Evolutionary conservation across 2,329 filamentous ascomycete species (phyloP), one percentile per base, ranked within the genome.

Genomic region (Monosporascus ibericus): DNA sequence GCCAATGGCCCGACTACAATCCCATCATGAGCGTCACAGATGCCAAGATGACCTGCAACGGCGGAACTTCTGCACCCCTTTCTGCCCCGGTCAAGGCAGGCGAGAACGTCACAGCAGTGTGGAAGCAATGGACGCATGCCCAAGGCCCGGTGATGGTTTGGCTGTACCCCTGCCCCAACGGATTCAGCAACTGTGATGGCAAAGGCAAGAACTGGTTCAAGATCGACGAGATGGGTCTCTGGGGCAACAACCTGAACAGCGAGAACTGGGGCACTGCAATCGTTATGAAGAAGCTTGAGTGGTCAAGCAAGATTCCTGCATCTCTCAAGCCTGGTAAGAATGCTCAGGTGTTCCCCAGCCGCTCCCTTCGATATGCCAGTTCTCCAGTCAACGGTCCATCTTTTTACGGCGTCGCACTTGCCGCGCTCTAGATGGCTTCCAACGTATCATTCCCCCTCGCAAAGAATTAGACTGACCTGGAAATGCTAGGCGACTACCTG

Each of bases 141-240:
- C 79, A 82, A 60, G 80, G 79, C 1, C 80, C 80, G 17, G 76
- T 83, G 40, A 78, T 82, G 72, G 79, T 83, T 2, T 82, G 75
- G 75, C 63, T 78, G 63, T 78, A 77, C 70, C 75, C 78, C 55
- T 82, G 79, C 64, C 63, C 74, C 3, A 69, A 71, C 37, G 72
- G 70, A 48, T 79, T 80, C 64, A 66, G 65, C 14, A 64, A 70
- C 37, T 81, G 78, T 61, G 73, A 78, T 54, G 79, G 80, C 38
- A 75, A 74, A 48, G 72, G 74, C 30, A 72, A 75, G 59, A 70
- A 71, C 50, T 83, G 79, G 79, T 83, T 82, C 74, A 82, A 82
- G 71, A 80, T 82, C 56, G 76, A 79, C 59, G 72, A 82, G 62
- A 71, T 72, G 63, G 79, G 77, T 37, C 68, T 79, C 52, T 72